Percentiles rank a stretch among this genome's conserved stretches.
Conservation (phyloP, 192 early-diverging fungal species). For the Coemansia sp. region DNA sequence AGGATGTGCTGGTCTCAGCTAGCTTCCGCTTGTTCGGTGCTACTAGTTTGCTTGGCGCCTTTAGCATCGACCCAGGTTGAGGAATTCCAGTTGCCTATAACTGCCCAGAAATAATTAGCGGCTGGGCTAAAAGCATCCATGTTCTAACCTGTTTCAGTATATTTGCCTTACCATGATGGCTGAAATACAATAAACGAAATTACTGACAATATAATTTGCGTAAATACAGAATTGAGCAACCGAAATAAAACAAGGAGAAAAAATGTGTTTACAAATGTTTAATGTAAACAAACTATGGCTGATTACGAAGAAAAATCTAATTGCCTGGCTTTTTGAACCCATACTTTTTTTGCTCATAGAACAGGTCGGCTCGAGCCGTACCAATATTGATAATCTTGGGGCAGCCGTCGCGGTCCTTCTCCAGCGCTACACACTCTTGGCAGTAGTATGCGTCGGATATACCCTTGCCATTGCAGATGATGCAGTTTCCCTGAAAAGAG, state of each 20-base stretch:
- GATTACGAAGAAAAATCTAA: constrained; percentile 1
- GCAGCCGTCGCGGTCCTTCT: constrained; percentile 96
- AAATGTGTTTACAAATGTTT: not conserved
- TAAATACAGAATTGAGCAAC: not conserved
- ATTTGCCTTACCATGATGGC: not conserved
- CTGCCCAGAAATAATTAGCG: not conserved
- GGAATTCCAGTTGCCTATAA: constrained; percentile 15
- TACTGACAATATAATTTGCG: too few relatives aligned
- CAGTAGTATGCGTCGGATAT: constrained; percentile 96
- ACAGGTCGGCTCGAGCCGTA: constrained; percentile 83
- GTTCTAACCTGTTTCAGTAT: not conserved
- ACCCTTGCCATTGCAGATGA: constrained; percentile 85
- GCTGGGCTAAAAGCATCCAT: not conserved
- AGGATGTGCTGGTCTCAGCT: not conserved
- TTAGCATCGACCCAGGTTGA: constrained; percentile 37
- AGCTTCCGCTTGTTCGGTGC: constrained; percentile 28
- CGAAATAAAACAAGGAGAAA: not conserved
- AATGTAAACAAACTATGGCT: constrained; percentile 11
- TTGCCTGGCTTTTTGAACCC: constrained; percentile 29
- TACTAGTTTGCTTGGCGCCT: constrained; percentile 35
- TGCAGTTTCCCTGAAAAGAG: constrained; percentile 83
- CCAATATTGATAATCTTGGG: constrained; percentile 98
- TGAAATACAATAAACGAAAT: not conserved
- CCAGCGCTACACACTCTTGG: constrained; percentile 82
- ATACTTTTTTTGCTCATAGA: constrained; percentile 93